Percentiles rank a stretch among this genome's conserved stretches.
phyloP scores from a whole-genome alignment of 1,284 basidiomycete species.

The Microbotryum lychnidis-dioicae region DNA sequence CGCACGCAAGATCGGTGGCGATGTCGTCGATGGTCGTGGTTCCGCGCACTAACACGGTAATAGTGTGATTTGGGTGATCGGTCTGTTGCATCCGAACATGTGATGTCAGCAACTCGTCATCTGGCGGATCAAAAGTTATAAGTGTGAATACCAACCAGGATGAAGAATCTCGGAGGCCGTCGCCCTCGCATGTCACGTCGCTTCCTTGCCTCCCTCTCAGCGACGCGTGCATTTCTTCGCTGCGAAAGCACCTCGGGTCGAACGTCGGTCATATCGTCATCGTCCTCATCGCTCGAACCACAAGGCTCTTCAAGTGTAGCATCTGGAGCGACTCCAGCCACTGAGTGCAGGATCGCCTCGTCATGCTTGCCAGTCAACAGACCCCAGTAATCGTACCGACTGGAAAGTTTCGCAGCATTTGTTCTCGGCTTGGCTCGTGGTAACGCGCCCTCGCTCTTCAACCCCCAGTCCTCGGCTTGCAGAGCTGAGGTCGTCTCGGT shows the following conservation, averaged over 20 bases:
- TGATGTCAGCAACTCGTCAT: too few relatives aligned
- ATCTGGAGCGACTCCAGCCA: neutral
- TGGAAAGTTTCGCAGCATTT: neutral
- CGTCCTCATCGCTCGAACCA: neutral
- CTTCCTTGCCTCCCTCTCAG: neutral
- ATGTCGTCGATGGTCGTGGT: conserved; percentile 37
- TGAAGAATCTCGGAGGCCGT: conserved; percentile 6
- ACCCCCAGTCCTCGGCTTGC: too few relatives aligned
- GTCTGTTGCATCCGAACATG: conserved; percentile 11
- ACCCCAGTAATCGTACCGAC: neutral
- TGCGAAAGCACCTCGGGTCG: too few relatives aligned
- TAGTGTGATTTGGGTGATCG: conserved; percentile 32
- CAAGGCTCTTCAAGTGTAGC: conserved; percentile 2
- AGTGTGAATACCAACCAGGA: neutral
- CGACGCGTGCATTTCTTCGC: neutral
- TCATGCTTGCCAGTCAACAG: neutral
- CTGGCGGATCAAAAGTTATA: neutral
- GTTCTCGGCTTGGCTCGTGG: too few relatives aligned
- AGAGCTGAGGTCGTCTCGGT: too few relatives aligned
- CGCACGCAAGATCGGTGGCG: conserved; percentile 38
- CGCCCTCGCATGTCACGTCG: conserved; percentile 1
- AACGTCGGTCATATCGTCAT: neutral
- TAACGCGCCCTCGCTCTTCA: too few relatives aligned
- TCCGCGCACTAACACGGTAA: conserved; percentile 36
- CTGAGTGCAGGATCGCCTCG: neutral